A percentile compares a stretch with the other conserved stretches of the same genome.
These are phyloP conservation scores for Monosporozyma unispora DNA, from an alignment of 805 yeast species.

Conservation along the genomic window DNA sequence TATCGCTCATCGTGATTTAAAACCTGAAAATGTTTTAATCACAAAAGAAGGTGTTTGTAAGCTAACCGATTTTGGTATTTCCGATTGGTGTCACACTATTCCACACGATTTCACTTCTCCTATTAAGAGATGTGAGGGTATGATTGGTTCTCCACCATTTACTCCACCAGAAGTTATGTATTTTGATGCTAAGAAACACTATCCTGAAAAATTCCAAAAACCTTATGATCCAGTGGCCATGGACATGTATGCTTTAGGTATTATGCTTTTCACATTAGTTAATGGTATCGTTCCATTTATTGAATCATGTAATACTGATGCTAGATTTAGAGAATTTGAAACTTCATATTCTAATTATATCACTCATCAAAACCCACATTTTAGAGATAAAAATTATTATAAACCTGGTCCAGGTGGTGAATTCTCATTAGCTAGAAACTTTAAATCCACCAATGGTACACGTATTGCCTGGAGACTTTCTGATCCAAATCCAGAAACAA, in stretches of 20 bases:
- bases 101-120: conserved; percentile 43
- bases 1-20: conserved; percentile 63
- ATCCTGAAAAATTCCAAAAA: conserved; percentile 27
- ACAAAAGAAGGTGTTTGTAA: conserved; percentile 53
- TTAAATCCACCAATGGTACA: conserved; percentile 51
- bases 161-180: conserved; percentile 69
- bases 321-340: conserved; percentile 48
- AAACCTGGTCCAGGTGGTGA: conserved; percentile 63
- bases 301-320: conserved; percentile 39
- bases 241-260: conserved; percentile 70
- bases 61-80: conserved; percentile 70
- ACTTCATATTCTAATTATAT: conserved; percentile 37
- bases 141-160: conserved; percentile 76
- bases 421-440: conserved; percentile 58
- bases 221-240: conserved; percentile 57
- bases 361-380: conserved; percentile 37
- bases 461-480: conserved; percentile 67
- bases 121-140: conserved; percentile 32
- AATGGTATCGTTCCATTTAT: conserved; percentile 55
- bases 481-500: conserved; percentile 47
- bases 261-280: conserved; percentile 52
- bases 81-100: conserved; percentile 51
- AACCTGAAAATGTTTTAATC: conserved; percentile 65
- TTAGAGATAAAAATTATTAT: conserved; percentile 37
- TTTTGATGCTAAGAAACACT: conserved; percentile 27